These are phyloP conservation scores for Zymoseptoria pseudotritici DNA, from an alignment of 2,329 filamentous ascomycete genomes.

Conservation along the genomic window DNA sequence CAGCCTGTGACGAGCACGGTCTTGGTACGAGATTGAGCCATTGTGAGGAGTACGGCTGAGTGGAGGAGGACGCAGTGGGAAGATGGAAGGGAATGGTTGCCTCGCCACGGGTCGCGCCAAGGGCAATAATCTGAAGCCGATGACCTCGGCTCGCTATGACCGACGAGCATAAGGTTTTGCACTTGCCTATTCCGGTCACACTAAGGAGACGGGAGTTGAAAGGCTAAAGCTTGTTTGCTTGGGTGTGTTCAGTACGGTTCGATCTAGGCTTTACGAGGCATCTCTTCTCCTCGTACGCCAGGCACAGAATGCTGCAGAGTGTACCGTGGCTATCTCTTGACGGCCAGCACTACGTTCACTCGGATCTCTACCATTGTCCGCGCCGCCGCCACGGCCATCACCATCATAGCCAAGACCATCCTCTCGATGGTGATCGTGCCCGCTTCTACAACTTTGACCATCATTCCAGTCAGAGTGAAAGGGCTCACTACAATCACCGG, in stretches of 20 bases:
- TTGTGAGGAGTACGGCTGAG: background rate
- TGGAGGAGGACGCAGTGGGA: background rate
- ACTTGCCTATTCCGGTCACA: background rate
- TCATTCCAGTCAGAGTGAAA: constrained; percentile 4
- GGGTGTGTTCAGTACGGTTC: too few species aligned
- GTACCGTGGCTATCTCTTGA: constrained; percentile 3
- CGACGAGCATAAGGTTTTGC: background rate
- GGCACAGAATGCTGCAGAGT: background rate
- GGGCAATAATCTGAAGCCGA: background rate
- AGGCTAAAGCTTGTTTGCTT: background rate
- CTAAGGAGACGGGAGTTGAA: background rate
- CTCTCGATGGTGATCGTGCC: background rate
- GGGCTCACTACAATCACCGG: constrained; percentile 1
- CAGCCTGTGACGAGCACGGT: constrained; percentile 25
- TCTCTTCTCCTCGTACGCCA: constrained; percentile 1
- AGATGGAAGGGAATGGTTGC: background rate
- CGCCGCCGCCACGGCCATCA: background rate
- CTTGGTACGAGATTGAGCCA: background rate
- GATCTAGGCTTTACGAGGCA: background rate
- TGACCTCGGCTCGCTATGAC: background rate
- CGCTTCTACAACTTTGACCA: background rate
- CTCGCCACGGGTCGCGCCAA: too few species aligned
- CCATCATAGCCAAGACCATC: background rate
- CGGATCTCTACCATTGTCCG: background rate
- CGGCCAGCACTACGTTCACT: constrained; percentile 6